phyloP scores from a whole-genome alignment of 371 early-diverging fungal genomes.

The Mucor saturninus region DNA sequence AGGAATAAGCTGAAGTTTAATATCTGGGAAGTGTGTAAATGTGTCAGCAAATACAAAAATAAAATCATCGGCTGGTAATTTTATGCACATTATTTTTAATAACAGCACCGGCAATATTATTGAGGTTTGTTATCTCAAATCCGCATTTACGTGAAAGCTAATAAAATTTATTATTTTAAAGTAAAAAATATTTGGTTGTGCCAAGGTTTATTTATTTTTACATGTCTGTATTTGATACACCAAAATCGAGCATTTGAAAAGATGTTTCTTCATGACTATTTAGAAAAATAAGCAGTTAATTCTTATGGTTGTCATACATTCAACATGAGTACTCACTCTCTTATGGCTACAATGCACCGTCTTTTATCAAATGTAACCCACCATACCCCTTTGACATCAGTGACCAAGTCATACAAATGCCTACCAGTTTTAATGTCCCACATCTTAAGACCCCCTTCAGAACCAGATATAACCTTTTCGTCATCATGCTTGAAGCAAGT shows the following conservation, averaged over 20 bases:
- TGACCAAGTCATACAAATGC: constrained; percentile 76
- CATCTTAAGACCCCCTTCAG: constrained; percentile 92
- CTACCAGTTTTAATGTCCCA: constrained; percentile 90
- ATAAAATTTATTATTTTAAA: no score
- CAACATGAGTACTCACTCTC: constrained; percentile 47
- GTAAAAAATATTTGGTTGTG: no score
- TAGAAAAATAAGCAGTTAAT: not conserved
- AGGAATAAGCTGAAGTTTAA: no score
- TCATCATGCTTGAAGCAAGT: constrained; percentile 95
- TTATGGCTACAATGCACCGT: constrained; percentile 87
- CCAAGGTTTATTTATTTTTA: not conserved
- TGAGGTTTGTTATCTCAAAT: no score
- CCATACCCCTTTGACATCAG: constrained; percentile 87
- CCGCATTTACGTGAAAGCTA: no score
- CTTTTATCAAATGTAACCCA: constrained; percentile 88
- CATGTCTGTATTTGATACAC: not conserved
- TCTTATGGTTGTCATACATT: no score
- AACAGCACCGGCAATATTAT: no score
- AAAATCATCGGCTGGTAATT: no score
- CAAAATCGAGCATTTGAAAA: constrained; percentile 17
- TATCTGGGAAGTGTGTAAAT: no score
- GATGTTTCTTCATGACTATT: constrained; percentile 16
- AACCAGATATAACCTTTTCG: constrained; percentile 89
- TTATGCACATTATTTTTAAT: no score
- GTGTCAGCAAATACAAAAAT: no score